Conservation (phyloP, 306 rosid species). For the Cucumis hystrix region DNA sequence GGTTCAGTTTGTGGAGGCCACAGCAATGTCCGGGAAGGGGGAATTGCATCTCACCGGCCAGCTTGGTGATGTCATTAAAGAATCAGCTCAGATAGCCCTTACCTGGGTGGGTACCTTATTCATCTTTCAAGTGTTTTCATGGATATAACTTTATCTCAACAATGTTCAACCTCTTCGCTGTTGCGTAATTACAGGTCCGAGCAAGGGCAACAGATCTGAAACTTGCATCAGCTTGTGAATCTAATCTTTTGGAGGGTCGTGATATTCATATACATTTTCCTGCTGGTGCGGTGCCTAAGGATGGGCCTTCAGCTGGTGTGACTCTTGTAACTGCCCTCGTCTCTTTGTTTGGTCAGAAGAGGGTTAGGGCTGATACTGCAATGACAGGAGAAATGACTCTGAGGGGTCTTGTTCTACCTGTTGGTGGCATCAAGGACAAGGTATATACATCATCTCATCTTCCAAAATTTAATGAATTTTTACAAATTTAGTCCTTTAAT, state of each 20-base stretch:
- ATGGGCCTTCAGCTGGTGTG: slow-evolving; percentile 99
- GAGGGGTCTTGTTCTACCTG: slow-evolving; percentile 95
- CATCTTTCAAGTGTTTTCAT: not conserved
- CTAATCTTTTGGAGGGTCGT: slow-evolving; percentile 71
- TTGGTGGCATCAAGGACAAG: slow-evolving; percentile 98
- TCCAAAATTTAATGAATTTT: not conserved
- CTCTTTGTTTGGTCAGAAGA: slow-evolving; percentile 65
- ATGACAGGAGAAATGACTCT: slow-evolving; percentile 99
- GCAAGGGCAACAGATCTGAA: slow-evolving; percentile 69
- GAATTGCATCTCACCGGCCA: slow-evolving; percentile 96
- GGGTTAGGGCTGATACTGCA: slow-evolving; percentile 88
- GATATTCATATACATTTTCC: slow-evolving; percentile 97
- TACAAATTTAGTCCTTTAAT: too few relatives aligned
- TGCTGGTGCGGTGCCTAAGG: slow-evolving; percentile 97
- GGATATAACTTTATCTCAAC: not conserved
- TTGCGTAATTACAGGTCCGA: slow-evolving; percentile 37
- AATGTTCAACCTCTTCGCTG: not conserved
- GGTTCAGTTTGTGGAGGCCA: slow-evolving; percentile 97
- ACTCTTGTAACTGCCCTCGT: slow-evolving; percentile 94
- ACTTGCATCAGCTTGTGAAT: slow-evolving; percentile 47
- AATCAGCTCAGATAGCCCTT: slow-evolving; percentile 93
- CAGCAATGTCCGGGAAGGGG: slow-evolving; percentile 85
- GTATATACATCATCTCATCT: slow-evolving; percentile 17
- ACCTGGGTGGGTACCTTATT: slow-evolving; percentile 66
- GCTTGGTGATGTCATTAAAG: slow-evolving; percentile 96